Evolutionary conservation across 352 stramenopile genomes (phyloP), one percentile per base, ranked within the genome.

Genomic region (Phytophthora sp.): DNA sequence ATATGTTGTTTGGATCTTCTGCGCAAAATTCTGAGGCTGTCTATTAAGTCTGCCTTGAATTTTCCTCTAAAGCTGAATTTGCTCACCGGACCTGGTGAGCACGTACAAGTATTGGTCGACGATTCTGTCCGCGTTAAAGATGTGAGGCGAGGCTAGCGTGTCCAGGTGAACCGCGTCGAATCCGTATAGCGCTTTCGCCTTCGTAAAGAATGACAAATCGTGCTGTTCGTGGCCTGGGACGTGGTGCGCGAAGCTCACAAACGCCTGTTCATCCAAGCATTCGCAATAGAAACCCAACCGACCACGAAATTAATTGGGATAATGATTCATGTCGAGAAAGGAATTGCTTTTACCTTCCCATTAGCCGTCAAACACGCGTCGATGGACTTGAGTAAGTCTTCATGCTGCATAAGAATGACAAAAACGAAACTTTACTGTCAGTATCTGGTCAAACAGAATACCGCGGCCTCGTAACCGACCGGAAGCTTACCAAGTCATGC

Each of bases 201-300:
- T 84, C 2, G 65, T 67, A 24, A 86, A 86, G 47, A 86, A 86
- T 27, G 75, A 79, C 46, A 86, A 60, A 21, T 86, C 77, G 27
- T 82, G 69, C 13, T 74, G 30, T 60, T 86, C 73, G 31, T 82
- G 70, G 21, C 77, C 77, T 24, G 77, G 77, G 4, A 84, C 74
- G 31, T 86, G 78, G 36, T 84, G 78, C 2, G 75, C 77, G 45
- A 86, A 86, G 49, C 78, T 82, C 20, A 86, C 74, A 44, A 74
- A 80, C 5, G 56, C 75, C 70, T 83, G 47, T 13, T 18, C 9
- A 42, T 24, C 8, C 13, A n/a, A 63, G n/a, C 38, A 53, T 24
- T 30, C 20, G 33, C 38, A 49, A 33, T 27, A 60, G 0, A 13
- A 49, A 31, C 33, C n/a, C 39, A 44, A 27, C 21, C 26, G 24